A percentile compares a stretch with the other conserved stretches of the same genome.
These are phyloP conservation scores for Aspergillus intermedius DNA, from an alignment of 2,329 filamentous ascomycete genomes.

Conservation along the genomic window DNA sequence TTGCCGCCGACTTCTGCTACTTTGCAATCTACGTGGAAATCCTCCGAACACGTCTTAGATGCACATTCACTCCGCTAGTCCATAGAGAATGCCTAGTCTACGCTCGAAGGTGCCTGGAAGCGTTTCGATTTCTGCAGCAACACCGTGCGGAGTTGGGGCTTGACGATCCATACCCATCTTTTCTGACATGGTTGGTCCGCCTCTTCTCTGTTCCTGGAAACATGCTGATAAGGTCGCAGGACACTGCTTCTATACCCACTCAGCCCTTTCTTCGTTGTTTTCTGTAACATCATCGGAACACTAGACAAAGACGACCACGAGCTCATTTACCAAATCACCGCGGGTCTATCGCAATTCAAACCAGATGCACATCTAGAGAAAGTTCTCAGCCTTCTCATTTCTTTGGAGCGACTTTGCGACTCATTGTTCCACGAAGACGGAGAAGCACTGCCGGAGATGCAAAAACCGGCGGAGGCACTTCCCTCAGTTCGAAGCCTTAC, in stretches of 20 bases:
- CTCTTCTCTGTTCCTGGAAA: neutral
- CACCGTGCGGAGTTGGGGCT: constrained; percentile 5
- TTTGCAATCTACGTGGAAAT: constrained; percentile 22
- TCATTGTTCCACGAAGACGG: neutral
- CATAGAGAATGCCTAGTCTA: constrained; percentile 18
- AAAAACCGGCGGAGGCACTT: neutral
- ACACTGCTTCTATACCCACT: constrained; percentile 6
- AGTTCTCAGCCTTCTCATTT: neutral
- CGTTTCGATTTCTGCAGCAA: constrained; percentile 10
- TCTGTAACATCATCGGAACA: constrained; percentile 7
- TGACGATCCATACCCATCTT: constrained; percentile 10
- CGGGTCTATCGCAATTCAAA: neutral
- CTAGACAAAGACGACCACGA: constrained; percentile 1
- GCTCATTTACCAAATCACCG: constrained; percentile 1
- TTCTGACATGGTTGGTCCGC: constrained; percentile 1
- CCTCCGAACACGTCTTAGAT: constrained; percentile 16
- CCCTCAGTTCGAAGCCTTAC: neutral
- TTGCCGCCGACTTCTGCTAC: constrained; percentile 18
- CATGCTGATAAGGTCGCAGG: neutral
- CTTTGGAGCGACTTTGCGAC: neutral
- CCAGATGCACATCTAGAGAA: neutral
- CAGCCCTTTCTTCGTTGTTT: constrained; percentile 8
- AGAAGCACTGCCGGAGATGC: neutral
- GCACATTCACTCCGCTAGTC: constrained; percentile 11
- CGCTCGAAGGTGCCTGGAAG: constrained; percentile 10